Evolutionary conservation across 371 early-diverging fungal genomes (phyloP), one percentile per base, ranked within the genome.

Genomic region (Zopfochytrium polystomum): DNA sequence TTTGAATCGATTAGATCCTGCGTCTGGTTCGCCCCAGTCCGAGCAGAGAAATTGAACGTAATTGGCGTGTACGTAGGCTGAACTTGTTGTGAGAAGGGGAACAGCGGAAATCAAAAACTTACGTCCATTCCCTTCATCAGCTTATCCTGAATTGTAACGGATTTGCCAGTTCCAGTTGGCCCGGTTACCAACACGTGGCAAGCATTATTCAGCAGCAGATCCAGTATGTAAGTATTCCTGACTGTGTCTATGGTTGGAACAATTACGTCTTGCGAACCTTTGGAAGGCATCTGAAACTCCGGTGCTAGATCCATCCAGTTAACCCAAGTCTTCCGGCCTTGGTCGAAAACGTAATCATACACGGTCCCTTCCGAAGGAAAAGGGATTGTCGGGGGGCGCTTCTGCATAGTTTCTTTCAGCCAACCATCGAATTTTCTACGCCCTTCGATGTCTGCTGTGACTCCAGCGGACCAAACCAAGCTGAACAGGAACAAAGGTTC

Each of bases 141-240:
- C 60, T 78, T 81, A 29, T 81, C 77, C 27, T 71, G 74, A 31
- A 81, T 75, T 2, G 78, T 78, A 5, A 77, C 75, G 13, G 75
- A 74, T 52, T 83, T 83, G 20, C 82, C 84, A 0, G 84, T 83
- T 20, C 84, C 84, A 0, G 84, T 83, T 3, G 82, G 79, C 0
- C 84, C 84, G 9, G 77, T 74, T 34, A 68, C 77, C 1, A 83
- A 58, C 1, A 83, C 73, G 44, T 81, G 81, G 55, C 66, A 78
- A 22, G 73, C 74, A 58, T 74, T 69, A 51, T 71, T 58, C 11
- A 79, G 63, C 7, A 82, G 66, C 18, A 81, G 49, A 32, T 82
- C 68, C 18, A 83, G 50, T 18, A 82, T 48, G 66, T 63, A 82
- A 0, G 76, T 70, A 70, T 80, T 78, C 46, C 84, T 71, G 23